Base-by-base conservation (phyloP, 768 basidiomycete genomes). In the Pleurotus platypus region DNA sequence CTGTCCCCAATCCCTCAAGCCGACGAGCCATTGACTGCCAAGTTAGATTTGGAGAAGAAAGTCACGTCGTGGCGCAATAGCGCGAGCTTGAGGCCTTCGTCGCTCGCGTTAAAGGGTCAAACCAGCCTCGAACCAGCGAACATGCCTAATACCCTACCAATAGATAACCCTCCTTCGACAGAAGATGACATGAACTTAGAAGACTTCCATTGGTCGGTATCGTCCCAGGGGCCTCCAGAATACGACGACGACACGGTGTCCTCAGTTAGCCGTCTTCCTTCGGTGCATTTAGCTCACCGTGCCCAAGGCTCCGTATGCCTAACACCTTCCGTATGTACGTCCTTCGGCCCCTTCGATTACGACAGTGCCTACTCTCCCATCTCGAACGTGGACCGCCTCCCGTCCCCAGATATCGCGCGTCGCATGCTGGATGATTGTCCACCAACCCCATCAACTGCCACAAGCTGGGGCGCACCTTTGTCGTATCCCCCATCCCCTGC, bases 181-280 rank as follows among this genome's bases (percentile, higher is more conserved):
- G 70, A 71, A 20, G 71, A 75, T 11, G 78, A 78, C 58, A 70
- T 87, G 54, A 78, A 86, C 60, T 68, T 86, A 26, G 83, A 83
- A 43, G 88, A 90, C 61, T 91, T 79, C 63, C 65, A 77, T 7
- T 91, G 87, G 85, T 88, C 87, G 7, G 75, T 82, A 22, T 85
- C 86, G 6, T 89, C 89, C 5, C 68, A 70, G 2, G 89, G 89
- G n/a, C 89, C 89, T 18, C 71, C 70, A 30, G 78, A 77, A 49
- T 54, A 40, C 6, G 68, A 69, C 50, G 75, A 76, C 45, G 66
- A 71, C 11, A 66, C 74, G 30, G 78, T 78, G 2, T 67, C 73
- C 9, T 72, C 75, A 8, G 74, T 69, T 59, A 69, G 70, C 58
- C 71, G 70, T 42, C 64, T 76, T 38, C 75, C 74, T 20, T 89